Evolutionary conservation across 2,329 filamentous ascomycete genomes (phyloP).

Genomic region (Aspergillus brasiliensis): DNA sequence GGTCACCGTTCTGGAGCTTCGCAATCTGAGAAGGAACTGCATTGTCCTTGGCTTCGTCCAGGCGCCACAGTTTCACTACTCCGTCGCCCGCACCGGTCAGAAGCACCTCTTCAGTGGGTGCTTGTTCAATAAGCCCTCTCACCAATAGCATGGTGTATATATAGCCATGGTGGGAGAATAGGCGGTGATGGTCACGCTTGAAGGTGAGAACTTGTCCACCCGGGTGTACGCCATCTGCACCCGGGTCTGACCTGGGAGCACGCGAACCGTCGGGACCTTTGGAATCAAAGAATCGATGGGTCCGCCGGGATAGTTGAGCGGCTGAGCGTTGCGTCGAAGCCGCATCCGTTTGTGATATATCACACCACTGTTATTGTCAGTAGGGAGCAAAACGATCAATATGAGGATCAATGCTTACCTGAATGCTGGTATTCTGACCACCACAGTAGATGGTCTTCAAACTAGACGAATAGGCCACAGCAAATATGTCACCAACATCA

Average conservation of each 20-base stretch:
- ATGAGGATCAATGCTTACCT: constrained; percentile 48
- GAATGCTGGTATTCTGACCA: constrained; percentile 90
- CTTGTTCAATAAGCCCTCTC: constrained; percentile 69
- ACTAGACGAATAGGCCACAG: constrained; percentile 80
- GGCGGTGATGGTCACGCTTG: constrained; percentile 73
- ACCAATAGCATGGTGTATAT: constrained; percentile 94
- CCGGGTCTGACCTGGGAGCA: constrained; percentile 70
- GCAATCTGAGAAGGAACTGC: constrained; percentile 71
- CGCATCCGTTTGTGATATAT: constrained; percentile 64
- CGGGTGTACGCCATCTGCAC: constrained; percentile 51
- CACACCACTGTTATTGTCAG: constrained; percentile 65
- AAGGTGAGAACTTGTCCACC: constrained; percentile 76
- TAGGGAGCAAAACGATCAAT: background rate
- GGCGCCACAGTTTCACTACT: constrained; percentile 88
- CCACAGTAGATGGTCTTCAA: constrained; percentile 86
- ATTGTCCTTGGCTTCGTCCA: constrained; percentile 58
- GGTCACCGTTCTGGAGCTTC: constrained; percentile 63
- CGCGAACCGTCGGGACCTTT: constrained; percentile 78
- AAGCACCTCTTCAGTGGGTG: constrained; percentile 70
- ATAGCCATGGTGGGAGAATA: constrained; percentile 94
- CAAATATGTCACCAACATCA: constrained; percentile 95
- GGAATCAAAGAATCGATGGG: constrained; percentile 92
- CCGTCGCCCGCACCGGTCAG: constrained; percentile 93
- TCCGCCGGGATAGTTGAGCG: constrained; percentile 73
- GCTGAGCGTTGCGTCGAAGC: constrained; percentile 65